Evolutionary conservation across 225 moss, liverwort and hornwort genomes (phyloP).

Genomic region (Asterella californica): DNA sequence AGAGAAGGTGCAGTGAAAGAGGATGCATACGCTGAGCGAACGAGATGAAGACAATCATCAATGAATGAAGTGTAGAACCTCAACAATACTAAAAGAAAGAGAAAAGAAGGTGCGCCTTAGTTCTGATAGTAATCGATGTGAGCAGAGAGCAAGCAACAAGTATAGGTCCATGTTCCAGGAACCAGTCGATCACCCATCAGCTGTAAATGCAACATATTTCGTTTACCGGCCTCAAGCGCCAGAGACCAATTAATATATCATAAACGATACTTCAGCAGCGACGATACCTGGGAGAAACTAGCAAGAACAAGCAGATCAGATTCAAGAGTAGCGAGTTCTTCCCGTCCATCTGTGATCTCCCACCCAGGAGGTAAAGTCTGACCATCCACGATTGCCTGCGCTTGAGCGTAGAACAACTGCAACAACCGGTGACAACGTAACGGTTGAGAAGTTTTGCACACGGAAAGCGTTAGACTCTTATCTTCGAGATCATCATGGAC

Average conservation of each 20-base stretch:
- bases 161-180: too few relatives aligned
- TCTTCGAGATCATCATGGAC: not conserved
- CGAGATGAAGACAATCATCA: too few relatives aligned
- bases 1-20: too few relatives aligned
- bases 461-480: not conserved
- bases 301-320: slow-evolving; percentile 43
- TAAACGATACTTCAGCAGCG: not conserved
- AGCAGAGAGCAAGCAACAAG: too few relatives aligned
- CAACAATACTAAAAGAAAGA: too few relatives aligned
- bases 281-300: slow-evolving; percentile 40
- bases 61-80: too few relatives aligned
- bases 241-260: not conserved
- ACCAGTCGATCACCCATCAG: too few relatives aligned
- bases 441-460: not conserved
- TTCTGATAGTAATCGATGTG: too few relatives aligned
- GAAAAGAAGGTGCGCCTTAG: too few relatives aligned
- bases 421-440: not conserved
- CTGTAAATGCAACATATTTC: not conserved
- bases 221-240: not conserved
- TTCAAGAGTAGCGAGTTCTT: slow-evolving; percentile 37
- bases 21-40: too few relatives aligned
- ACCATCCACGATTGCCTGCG: slow-evolving; percentile 47
- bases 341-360: slow-evolving; percentile 35
- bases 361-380: slow-evolving; percentile 40
- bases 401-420: slow-evolving; percentile 55